Evolutionary conservation across 345 rosid genomes (phyloP).

Genomic region (Combretum micranthum): DNA sequence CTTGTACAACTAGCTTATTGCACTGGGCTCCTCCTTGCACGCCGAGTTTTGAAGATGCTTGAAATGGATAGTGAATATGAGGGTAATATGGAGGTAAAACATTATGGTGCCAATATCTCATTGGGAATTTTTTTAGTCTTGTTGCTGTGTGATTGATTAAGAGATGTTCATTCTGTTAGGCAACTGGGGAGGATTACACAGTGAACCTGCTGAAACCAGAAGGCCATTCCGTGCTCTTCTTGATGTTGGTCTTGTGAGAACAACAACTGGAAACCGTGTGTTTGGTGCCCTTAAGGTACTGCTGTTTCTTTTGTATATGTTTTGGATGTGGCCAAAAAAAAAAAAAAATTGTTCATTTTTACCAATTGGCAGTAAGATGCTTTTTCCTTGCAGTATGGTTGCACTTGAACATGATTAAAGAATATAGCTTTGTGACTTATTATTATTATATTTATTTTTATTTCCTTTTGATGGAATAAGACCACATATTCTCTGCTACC

Average conservation of each 20-base stretch:
- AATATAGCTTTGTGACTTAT: no score
- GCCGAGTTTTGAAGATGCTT: constrained; percentile 54
- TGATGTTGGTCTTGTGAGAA: constrained; percentile 68
- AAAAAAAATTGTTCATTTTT: no score
- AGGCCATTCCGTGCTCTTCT: constrained; percentile 83
- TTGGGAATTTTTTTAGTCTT: neutral
- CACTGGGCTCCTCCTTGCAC: constrained; percentile 71
- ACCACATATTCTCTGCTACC: no score
- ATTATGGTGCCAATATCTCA: neutral
- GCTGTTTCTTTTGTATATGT: no score
- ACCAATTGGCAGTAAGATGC: no score
- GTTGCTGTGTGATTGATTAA: neutral
- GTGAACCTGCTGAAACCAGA: constrained; percentile 65
- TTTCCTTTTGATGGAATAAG: no score
- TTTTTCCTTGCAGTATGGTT: no score
- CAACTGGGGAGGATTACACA: constrained; percentile 75
- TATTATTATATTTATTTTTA: no score
- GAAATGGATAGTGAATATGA: constrained; percentile 60
- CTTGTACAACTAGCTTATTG: constrained; percentile 45
- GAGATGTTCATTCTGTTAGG: constrained; percentile 24
- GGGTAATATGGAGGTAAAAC: constrained; percentile 60
- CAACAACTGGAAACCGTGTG: constrained; percentile 72
- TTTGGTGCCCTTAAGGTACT: constrained; percentile 68
- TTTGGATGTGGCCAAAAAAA: no score
- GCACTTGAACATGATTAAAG: no score